These are phyloP conservation scores for Curvularia spicifera DNA, from an alignment of 2,329 filamentous ascomycete genomes.

Conservation along the genomic window DNA sequence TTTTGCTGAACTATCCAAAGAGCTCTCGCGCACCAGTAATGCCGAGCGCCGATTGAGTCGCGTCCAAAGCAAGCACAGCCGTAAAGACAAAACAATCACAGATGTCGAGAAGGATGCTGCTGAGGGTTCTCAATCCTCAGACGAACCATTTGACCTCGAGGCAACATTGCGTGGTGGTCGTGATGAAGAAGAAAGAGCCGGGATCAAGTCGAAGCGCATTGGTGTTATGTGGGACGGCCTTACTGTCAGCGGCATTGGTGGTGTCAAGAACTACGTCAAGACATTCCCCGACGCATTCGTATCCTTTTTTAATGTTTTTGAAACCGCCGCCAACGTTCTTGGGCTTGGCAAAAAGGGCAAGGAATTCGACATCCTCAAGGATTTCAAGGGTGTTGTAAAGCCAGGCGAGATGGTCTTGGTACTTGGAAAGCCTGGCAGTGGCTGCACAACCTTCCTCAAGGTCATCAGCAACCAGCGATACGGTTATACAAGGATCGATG, in stretches of 20 bases:
- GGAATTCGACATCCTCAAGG: conserved; percentile 75
- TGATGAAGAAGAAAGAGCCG: conserved; percentile 73
- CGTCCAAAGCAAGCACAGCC: conserved; percentile 56
- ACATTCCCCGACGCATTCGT: conserved; percentile 81
- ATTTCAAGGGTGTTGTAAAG: conserved; percentile 64
- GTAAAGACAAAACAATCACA: conserved; percentile 37
- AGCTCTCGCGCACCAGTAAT: conserved; percentile 52
- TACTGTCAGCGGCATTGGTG: conserved; percentile 77
- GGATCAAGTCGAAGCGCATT: conserved; percentile 76
- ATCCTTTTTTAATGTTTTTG: conserved; percentile 76
- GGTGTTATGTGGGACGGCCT: conserved; percentile 79
- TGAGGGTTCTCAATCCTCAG: conserved; percentile 42
- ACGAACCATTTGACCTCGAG: conserved; percentile 75
- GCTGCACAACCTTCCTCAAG: conserved; percentile 63
- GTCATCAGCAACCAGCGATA: conserved; percentile 62
- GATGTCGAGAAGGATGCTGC: conserved; percentile 66
- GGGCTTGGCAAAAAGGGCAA: conserved; percentile 70
- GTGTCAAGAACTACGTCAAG: conserved; percentile 71
- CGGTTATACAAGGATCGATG: conserved; percentile 66
- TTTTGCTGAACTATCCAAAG: conserved; percentile 68
- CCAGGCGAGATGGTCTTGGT: conserved; percentile 91
- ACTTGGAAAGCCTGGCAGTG: conserved; percentile 73
- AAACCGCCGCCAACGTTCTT: conserved; percentile 67
- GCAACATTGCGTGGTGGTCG: conserved; percentile 73
- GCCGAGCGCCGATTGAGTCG: conserved; percentile 49